Base-by-base conservation (phyloP, 2,329 filamentous ascomycete genomes). In the Emmonsiellopsis sp. region DNA sequence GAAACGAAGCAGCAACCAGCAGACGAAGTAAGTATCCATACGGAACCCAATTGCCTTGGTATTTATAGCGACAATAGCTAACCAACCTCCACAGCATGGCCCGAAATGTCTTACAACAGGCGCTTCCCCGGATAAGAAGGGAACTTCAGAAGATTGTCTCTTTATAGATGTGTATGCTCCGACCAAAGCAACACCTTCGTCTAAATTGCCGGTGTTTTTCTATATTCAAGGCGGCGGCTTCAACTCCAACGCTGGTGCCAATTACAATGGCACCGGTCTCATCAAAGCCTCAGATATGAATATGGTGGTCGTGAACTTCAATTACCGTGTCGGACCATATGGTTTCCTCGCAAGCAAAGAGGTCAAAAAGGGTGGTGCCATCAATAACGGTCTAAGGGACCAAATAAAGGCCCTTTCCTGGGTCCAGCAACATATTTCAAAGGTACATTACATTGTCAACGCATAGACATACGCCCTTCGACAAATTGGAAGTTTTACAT, bases 311-410 rank as follows among this genome's bases (percentile, higher is more conserved):
- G 84, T 91, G 2, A 84, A 77, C 8, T 78, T 88, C 68, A 90
- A 89, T 68, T 90, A 91, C 64, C 82, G 87, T 5, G 85, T 91
- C 9, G 86, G 86, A 0, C 77, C 80, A 0, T 89, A 83, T 59
- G 87, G 87, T 0, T 91, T 90, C 63, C 74, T 91, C 10, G 79
- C 81, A 1, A 74, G 81, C 53, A 70, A 77, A 13, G 77, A 85
- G 59, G 68, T 84, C 1, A 58, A 69, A 34, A 61, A 62, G 58
- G 58, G 68, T 4, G 77, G 80, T 2, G 79, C 77, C 54, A 63
- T 83, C 37, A 90, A 90, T 65, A 83, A 83, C 59, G 87, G 87
- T 1, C 71, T 90, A 1, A 78, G 79, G 36, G 86, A 90, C 64
- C 85, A 88, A 66, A 73, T 83, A 51, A 84, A 85, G 62, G 83